Conservation (phyloP, 495 filamentous ascomycete species). For the Peziza echinospora region DNA sequence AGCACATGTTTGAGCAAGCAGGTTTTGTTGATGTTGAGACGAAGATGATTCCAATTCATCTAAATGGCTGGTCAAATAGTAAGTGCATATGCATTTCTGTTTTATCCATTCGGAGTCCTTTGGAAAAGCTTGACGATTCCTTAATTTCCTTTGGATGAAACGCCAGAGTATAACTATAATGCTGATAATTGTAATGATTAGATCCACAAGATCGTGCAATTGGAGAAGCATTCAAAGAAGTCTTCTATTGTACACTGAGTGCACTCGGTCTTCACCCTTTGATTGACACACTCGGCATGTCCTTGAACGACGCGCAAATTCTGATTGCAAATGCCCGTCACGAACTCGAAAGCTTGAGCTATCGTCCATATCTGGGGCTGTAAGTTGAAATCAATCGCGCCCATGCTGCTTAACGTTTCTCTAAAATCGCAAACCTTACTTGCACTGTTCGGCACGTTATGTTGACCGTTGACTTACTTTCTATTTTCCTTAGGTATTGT, state of each 20-base stretch:
- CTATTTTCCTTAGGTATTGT: neutral
- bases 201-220: conserved; percentile 8
- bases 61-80: conserved; percentile 59
- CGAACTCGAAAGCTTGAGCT: conserved; percentile 37
- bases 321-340: conserved; percentile 42
- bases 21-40: conserved; percentile 53
- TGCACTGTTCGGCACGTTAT: neutral
- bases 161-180: too few species aligned
- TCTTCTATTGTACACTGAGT: conserved; percentile 3
- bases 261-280: conserved; percentile 19
- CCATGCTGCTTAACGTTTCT: too few species aligned
- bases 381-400: conserved; percentile 4
- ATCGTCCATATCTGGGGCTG: conserved; percentile 33
- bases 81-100: conserved; percentile 12
- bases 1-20: conserved; percentile 37
- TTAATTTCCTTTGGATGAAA: neutral
- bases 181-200: conserved; percentile 2
- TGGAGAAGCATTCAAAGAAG: conserved; percentile 8
- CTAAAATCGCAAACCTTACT: neutral
- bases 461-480: neutral
- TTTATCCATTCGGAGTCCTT: too few species aligned
- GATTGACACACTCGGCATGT: conserved; percentile 35
- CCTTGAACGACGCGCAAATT: conserved; percentile 37
- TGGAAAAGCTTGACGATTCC: neutral
- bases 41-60: conserved; percentile 47